Conservation (phyloP, 306 rosid genomes). For the Vicia villosa region DNA sequence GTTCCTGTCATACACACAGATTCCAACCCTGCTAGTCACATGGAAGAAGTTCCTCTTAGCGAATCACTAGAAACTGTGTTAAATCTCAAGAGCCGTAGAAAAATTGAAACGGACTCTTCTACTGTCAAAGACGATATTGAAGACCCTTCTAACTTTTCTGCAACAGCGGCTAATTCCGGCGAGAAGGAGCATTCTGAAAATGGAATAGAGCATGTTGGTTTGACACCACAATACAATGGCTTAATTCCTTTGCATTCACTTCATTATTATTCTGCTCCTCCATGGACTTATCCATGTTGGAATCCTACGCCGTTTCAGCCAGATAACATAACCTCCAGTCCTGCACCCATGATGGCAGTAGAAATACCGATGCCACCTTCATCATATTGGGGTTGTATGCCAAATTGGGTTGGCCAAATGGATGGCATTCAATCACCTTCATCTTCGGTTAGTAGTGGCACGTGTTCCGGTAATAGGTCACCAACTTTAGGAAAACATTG, state of each 20-base stretch:
- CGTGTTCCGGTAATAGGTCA: constrained; percentile 44
- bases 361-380: constrained; percentile 46
- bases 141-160: constrained; percentile 43
- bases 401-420: constrained; percentile 42
- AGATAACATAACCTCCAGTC: constrained; percentile 27
- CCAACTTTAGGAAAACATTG: constrained; percentile 63
- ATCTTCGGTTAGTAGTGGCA: constrained; percentile 40
- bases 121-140: constrained; percentile 36
- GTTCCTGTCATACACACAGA: constrained; percentile 35
- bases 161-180: constrained; percentile 31
- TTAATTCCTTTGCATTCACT: constrained; percentile 40
- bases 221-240: constrained; percentile 27
- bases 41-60: constrained; percentile 48
- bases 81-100: constrained; percentile 44
- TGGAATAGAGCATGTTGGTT: constrained; percentile 37
- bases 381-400: constrained; percentile 44
- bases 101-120: constrained; percentile 36
- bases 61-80: constrained; percentile 48
- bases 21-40: neutral
- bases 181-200: constrained; percentile 38
- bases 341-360: constrained; percentile 41
- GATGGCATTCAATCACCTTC: constrained; percentile 47
- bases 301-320: constrained; percentile 41
- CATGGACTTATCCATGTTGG: constrained; percentile 57
- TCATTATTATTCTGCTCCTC: constrained; percentile 48